Percentiles rank a stretch among this genome's conserved stretches.
Conservation (phyloP, 1,284 basidiomycete genomes). For the Trichosporon sp. region DNA sequence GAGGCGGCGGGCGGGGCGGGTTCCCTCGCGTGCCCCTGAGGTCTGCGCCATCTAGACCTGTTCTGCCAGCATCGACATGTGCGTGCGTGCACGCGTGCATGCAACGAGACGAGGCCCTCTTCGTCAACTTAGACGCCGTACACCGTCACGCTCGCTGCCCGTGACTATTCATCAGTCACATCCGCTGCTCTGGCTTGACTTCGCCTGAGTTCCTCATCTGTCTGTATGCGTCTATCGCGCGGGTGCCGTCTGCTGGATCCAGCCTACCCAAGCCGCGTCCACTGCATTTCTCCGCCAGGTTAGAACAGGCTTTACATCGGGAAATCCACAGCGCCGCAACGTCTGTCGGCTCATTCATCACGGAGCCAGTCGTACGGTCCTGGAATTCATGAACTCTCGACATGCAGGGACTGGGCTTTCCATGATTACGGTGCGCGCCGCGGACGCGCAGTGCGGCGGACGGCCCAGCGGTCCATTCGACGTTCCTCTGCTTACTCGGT, state of each 20-base stretch:
- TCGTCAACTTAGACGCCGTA: background rate
- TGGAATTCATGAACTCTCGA: background rate
- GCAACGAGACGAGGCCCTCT: background rate
- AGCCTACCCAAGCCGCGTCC: slow-evolving; percentile 6
- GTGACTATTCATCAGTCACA: slow-evolving; percentile 2
- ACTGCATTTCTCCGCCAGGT: background rate
- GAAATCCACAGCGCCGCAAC: background rate
- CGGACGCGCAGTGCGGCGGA: background rate
- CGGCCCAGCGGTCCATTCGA: no score
- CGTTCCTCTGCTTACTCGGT: background rate
- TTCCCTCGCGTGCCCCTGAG: background rate
- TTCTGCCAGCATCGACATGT: background rate
- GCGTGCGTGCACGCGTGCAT: background rate
- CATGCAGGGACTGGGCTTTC: background rate
- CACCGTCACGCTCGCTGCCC: background rate
- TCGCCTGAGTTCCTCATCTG: slow-evolving; percentile 11
- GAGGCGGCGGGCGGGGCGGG: background rate
- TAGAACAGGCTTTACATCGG: background rate
- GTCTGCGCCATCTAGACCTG: background rate
- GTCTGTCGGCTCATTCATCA: background rate
- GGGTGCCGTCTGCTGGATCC: background rate
- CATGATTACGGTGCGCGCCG: background rate
- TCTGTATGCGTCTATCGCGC: background rate
- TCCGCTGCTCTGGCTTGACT: background rate
- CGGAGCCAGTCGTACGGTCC: slow-evolving; percentile 1